A percentile compares a stretch with the other conserved stretches of the same genome.
phyloP scores from a whole-genome alignment of 225 moss, liverwort and hornwort species.

The Physcomitrium patens region DNA sequence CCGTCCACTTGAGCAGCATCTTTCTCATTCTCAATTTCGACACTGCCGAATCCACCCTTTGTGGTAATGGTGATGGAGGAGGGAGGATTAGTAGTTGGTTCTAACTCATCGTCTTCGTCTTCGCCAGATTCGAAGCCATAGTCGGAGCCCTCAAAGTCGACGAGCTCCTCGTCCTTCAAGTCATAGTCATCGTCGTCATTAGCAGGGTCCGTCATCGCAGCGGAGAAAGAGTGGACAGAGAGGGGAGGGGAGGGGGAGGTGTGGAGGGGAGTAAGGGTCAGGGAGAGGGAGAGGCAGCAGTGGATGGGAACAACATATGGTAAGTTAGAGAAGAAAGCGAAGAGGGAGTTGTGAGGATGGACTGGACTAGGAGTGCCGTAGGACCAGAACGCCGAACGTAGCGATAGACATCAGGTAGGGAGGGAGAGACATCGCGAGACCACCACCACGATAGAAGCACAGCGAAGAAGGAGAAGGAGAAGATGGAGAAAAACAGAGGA shows the following conservation, averaged over 20 bases:
- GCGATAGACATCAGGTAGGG: no score
- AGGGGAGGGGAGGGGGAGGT: background rate
- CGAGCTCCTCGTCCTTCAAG: slow-evolving; percentile 95
- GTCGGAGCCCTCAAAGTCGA: slow-evolving; percentile 96
- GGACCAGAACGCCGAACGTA: no score
- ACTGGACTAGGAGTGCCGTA: no score
- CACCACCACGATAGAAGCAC: no score
- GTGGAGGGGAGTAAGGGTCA: background rate
- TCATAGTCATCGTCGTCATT: slow-evolving; percentile 64
- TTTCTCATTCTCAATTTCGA: slow-evolving; percentile 60
- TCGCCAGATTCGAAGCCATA: slow-evolving; percentile 90
- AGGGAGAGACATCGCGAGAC: no score
- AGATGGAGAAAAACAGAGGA: no score
- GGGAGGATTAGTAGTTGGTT: background rate
- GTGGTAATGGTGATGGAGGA: background rate
- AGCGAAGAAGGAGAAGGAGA: no score
- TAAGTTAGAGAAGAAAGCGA: no score
- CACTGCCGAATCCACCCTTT: slow-evolving; percentile 48
- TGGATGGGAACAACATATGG: background rate
- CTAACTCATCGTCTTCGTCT: slow-evolving; percentile 55
- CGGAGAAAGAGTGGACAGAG: background rate
- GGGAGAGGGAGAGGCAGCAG: background rate
- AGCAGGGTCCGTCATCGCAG: slow-evolving; percentile 28
- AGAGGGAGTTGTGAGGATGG: no score
- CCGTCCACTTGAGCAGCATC: slow-evolving; percentile 55